These are phyloP conservation scores for Mycena chlorophos DNA, from an alignment of 768 basidiomycete genomes.

Conservation along the genomic window DNA sequence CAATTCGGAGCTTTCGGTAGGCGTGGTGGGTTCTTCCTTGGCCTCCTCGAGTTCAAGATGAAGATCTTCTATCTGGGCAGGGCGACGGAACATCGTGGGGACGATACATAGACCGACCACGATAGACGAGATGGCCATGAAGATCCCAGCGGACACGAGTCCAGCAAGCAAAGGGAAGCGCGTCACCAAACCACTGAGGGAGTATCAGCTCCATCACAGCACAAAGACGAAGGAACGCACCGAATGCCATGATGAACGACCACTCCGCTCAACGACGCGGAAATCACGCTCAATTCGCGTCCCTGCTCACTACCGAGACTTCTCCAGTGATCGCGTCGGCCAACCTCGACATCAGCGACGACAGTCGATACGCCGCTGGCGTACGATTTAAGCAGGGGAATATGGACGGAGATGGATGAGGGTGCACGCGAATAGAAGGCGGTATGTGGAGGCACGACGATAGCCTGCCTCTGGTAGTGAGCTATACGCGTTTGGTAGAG, in stretches of 20 bases:
- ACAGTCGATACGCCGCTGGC: constrained; percentile 47
- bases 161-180: constrained; percentile 66
- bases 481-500: constrained; percentile 1
- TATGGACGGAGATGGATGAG: constrained; percentile 44
- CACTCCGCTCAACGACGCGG: constrained; percentile 60
- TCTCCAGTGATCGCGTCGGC: constrained; percentile 74
- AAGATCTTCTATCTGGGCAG: constrained; percentile 6
- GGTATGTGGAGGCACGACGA: constrained; percentile 50
- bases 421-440: constrained; percentile 42
- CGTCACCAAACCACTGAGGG: constrained; percentile 69
- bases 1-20: constrained; percentile 17
- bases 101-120: constrained; percentile 54
- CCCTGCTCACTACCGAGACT: constrained; percentile 67
- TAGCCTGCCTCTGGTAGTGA: constrained; percentile 45
- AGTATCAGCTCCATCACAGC: constrained; percentile 7
- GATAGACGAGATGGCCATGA: constrained; percentile 48
- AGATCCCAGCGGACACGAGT: constrained; percentile 43
- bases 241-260: constrained; percentile 69
- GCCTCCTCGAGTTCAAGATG: constrained; percentile 8
- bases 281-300: constrained; percentile 68
- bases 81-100: constrained; percentile 39
- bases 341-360: constrained; percentile 66
- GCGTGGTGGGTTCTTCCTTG: constrained; percentile 6
- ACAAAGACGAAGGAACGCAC: constrained; percentile 39
- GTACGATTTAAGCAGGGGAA: constrained; percentile 62